A percentile compares a stretch with the other conserved stretches of the same genome.
Evolutionary conservation across 2,329 filamentous ascomycete genomes (phyloP).

Genomic region (Chaetomiaceae sp.): DNA sequence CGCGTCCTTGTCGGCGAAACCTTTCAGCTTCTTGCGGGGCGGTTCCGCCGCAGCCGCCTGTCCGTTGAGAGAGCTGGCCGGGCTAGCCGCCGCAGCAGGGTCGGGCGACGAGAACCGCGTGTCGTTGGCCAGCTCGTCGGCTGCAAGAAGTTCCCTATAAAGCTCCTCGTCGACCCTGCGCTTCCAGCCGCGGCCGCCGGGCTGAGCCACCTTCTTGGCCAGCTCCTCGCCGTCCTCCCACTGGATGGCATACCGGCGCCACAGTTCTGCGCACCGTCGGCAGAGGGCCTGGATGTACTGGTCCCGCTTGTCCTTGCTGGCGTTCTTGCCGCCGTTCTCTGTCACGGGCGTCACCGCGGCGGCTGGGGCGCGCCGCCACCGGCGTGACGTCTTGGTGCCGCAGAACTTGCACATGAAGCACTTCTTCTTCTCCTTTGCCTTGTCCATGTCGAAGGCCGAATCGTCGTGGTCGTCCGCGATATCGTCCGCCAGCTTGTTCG

Average conservation of each 20-base stretch:
- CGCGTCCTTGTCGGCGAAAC: conserved; percentile 44
- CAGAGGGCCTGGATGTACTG: conserved; percentile 79
- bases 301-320: conserved; percentile 69
- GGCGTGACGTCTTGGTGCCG: conserved; percentile 67
- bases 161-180: conserved; percentile 88
- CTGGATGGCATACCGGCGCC: conserved; percentile 92
- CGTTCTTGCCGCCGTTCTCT: conserved; percentile 56
- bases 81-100: conserved; percentile 29
- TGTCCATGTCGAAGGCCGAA: conserved; percentile 88
- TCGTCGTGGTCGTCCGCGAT: conserved; percentile 90
- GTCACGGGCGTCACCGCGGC: conserved; percentile 64
- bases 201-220: conserved; percentile 74
- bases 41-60: conserved; percentile 40
- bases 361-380: conserved; percentile 86
- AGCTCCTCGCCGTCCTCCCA: conserved; percentile 94
- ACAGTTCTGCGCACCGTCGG: conserved; percentile 82
- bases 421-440: conserved; percentile 71
- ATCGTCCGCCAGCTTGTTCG: conserved; percentile 78
- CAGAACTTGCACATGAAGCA: conserved; percentile 95
- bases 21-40: conserved; percentile 61
- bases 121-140: conserved; percentile 53
- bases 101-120: conserved; percentile 35
- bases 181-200: conserved; percentile 78
- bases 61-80: conserved; percentile 22
- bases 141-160: conserved; percentile 62